Evolutionary conservation across 805 yeast genomes (phyloP), one percentile per base, ranked within the genome.

Genomic region (Yamadazyma insecticola): DNA sequence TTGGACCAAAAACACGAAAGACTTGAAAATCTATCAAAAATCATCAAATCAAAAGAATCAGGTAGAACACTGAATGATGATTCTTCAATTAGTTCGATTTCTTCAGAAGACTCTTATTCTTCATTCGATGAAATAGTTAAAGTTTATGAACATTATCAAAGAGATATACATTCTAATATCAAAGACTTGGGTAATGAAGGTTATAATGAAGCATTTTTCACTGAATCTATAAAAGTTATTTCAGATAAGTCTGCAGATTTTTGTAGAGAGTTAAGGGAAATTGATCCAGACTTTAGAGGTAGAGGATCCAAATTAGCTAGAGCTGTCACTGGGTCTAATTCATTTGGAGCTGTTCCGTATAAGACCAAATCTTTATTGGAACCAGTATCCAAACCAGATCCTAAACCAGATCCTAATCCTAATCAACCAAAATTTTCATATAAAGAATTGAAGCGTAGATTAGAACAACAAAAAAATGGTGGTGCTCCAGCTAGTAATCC

Each of bases 301-400:
- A 45, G 55, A 28, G 70, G 71, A 4, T 65, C 72, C 12, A 55
- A 57, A 37, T 47, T 65, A 35, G 71, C 71, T 0, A 41, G 63
- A 9, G 58, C 51, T 9, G 59, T 66, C 19, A 66, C 72, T 1
- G 72, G 72, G 3, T 61, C 69, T 3, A 63, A 51, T 29, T 43
- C 50, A 4, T 63, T 63, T 42, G 71, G 69, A 0, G 42, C 50
- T 8, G 53, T 55, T 11, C 67, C 69, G 2, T 60, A 53, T 43
- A 62, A 62, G 32, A 63, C 70, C n/a, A 65, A 63, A 41, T 63
- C 70, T 4, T 36, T 66, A 32, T 45, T 66, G 23, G 53, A 43
- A 4, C 68, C 69, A 3, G 8, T 16, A 7, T 32, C 32, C 8
- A 26, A 26, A 12, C 13, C 10, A 9, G 16, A 16, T 12, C 13